Conservation (phyloP, 2,329 filamentous ascomycete species). For the Aspergillus novofumigatus region DNA sequence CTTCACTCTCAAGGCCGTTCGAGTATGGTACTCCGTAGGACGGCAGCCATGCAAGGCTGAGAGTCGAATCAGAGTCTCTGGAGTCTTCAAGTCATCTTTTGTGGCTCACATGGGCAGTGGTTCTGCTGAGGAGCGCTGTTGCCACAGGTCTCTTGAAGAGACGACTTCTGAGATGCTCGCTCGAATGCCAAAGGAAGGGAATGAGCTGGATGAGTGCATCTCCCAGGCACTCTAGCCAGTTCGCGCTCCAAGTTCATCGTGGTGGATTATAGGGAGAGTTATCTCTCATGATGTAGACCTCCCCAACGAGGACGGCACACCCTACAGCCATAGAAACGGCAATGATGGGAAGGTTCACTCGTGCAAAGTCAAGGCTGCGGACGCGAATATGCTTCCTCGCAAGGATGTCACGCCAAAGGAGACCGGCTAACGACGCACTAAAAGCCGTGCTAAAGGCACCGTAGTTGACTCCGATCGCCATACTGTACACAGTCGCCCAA, state of each 20-base stretch:
- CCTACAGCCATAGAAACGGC: conserved; percentile 64
- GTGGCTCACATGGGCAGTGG: neutral
- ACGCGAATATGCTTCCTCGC: conserved; percentile 65
- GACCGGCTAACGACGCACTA: conserved; percentile 65
- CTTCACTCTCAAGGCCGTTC: neutral
- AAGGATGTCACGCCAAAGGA: conserved; percentile 70
- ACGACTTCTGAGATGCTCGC: neutral
- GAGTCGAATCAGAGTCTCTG: neutral
- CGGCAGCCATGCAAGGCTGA: neutral
- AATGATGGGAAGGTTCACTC: conserved; percentile 68
- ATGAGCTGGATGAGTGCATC: neutral
- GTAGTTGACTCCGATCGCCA: conserved; percentile 72
- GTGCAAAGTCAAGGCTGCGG: conserved; percentile 59
- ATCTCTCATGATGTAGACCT: conserved; percentile 53
- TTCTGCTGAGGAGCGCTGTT: neutral
- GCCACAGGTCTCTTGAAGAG: neutral
- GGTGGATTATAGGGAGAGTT: neutral
- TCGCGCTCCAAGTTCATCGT: neutral
- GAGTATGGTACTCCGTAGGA: neutral
- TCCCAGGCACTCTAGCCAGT: neutral
- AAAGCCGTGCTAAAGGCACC: conserved; percentile 71
- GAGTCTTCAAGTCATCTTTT: neutral
- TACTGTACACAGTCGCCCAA: conserved; percentile 70
- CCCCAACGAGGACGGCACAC: conserved; percentile 56
- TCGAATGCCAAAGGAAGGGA: neutral